These are phyloP conservation scores for Eucommia ulmoides DNA, from an alignment of 257 asterid genomes.

Conservation along the genomic window DNA sequence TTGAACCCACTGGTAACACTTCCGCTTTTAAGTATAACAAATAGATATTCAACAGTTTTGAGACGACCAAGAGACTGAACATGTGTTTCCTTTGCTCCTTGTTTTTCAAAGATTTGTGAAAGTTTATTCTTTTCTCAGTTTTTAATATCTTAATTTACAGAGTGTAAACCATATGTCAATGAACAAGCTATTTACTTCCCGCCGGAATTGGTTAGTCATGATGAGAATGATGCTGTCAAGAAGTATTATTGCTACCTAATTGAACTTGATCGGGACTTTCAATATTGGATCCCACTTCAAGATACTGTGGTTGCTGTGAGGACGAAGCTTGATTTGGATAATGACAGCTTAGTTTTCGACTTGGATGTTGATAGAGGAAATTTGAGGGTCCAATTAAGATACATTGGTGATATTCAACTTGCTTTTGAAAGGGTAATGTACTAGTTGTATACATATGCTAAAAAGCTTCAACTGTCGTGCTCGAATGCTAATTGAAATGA, in stretches of 20 bases:
- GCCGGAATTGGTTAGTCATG: constrained; percentile 41
- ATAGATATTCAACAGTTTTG: too few species aligned
- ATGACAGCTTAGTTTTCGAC: constrained; percentile 21
- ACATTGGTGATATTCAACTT: constrained; percentile 20
- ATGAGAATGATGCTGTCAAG: constrained; percentile 8
- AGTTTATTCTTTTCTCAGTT: too few species aligned
- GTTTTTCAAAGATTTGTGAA: too few species aligned
- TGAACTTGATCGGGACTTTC: constrained; percentile 24
- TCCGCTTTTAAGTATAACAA: too few species aligned
- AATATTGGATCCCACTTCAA: constrained; percentile 27
- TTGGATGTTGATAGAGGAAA: constrained; percentile 42
- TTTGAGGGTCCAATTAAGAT: constrained; percentile 16
- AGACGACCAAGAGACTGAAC: too few species aligned
- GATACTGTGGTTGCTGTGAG: constrained; percentile 41
- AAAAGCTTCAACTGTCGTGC: too few species aligned
- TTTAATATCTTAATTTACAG: too few species aligned
- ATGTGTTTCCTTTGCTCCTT: neutral
- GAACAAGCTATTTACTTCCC: constrained; percentile 42
- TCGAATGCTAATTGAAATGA: too few species aligned
- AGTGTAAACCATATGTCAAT: constrained; percentile 14
- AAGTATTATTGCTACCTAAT: constrained; percentile 37
- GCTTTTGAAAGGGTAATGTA: constrained; percentile 33
- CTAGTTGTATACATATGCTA: neutral
- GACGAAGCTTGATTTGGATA: constrained; percentile 29
- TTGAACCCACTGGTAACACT: too few species aligned